These are phyloP conservation scores for Colletotrichum sidae DNA, from an alignment of 2,329 filamentous ascomycete species.

Conservation along the genomic window DNA sequence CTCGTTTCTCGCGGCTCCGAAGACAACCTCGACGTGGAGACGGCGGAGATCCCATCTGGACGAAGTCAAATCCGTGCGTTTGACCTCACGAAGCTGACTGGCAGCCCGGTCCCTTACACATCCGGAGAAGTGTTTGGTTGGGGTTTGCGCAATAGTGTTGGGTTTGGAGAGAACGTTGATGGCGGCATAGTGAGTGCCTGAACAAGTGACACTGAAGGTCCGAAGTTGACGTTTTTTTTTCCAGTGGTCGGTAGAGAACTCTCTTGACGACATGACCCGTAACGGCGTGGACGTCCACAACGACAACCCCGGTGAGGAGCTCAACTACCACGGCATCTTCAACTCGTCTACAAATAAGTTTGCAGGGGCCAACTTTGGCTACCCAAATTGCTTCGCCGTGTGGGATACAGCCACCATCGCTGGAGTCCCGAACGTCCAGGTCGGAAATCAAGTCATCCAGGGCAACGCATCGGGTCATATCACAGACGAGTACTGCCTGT, in stretches of 20 bases:
- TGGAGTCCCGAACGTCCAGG: slow-evolving; percentile 51
- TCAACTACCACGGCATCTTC: slow-evolving; percentile 78
- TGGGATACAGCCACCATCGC: slow-evolving; percentile 65
- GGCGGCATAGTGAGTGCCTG: slow-evolving; percentile 55
- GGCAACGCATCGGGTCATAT: slow-evolving; percentile 43
- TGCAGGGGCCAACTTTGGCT: slow-evolving; percentile 44
- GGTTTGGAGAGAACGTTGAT: slow-evolving; percentile 70
- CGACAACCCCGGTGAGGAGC: slow-evolving; percentile 78
- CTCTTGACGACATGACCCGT: slow-evolving; percentile 72
- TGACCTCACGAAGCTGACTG: slow-evolving; percentile 49
- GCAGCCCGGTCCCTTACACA: slow-evolving; percentile 56
- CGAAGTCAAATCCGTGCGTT: slow-evolving; percentile 74
- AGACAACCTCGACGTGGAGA: slow-evolving; percentile 71
- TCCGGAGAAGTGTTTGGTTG: slow-evolving; percentile 68
- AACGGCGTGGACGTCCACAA: slow-evolving; percentile 69
- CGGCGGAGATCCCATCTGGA: slow-evolving; percentile 61
- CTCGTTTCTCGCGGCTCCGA: slow-evolving; percentile 75
- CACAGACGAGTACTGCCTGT: slow-evolving; percentile 48
- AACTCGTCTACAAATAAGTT: slow-evolving; percentile 46
- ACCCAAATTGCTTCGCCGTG: slow-evolving; percentile 65
- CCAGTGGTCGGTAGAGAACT: slow-evolving; percentile 74
- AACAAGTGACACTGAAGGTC: too few relatives aligned
- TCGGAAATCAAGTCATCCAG: slow-evolving; percentile 63
- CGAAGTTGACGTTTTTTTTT: neutral
- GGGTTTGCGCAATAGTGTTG: slow-evolving; percentile 80